phyloP scores from a whole-genome alignment of 345 rosid species.

The Bruguiera parviflora region DNA sequence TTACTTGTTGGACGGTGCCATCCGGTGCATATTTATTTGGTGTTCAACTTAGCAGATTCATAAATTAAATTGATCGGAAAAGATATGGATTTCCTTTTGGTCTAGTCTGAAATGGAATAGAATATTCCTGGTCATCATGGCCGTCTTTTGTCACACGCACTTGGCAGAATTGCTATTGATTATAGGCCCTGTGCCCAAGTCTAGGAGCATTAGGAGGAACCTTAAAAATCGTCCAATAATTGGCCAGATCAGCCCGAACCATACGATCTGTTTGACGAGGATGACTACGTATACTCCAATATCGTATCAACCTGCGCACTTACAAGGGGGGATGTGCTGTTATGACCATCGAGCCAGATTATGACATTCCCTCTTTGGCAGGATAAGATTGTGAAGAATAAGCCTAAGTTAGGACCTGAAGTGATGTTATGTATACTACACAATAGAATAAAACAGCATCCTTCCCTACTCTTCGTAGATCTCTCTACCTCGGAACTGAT shows the following conservation, averaged over 20 bases:
- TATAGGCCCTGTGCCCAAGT: not conserved
- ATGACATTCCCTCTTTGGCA: not conserved
- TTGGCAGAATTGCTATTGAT: not conserved
- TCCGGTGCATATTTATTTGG: slow-evolving; percentile 18
- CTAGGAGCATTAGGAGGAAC: not conserved
- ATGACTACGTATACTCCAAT: not conserved
- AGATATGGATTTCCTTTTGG: not conserved
- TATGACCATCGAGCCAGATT: slow-evolving; percentile 10
- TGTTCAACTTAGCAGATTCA: slow-evolving; percentile 14
- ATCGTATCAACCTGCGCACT: slow-evolving; percentile 12
- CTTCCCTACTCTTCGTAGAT: too few species aligned
- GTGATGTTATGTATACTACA: not conserved
- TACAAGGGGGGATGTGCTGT: not conserved
- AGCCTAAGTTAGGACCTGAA: not conserved
- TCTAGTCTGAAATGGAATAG: slow-evolving; percentile 1
- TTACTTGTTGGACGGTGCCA: not conserved
- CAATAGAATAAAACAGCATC: too few species aligned
- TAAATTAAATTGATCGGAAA: not conserved
- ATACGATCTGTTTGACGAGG: not conserved
- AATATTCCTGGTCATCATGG: not conserved
- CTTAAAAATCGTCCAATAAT: not conserved
- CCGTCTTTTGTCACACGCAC: not conserved
- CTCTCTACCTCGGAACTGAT: too few species aligned
- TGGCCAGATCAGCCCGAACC: not conserved
- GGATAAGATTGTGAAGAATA: not conserved